Evolutionary conservation across 495 filamentous ascomycete genomes (phyloP).

Genomic region (Aspergillus kassunensis): DNA sequence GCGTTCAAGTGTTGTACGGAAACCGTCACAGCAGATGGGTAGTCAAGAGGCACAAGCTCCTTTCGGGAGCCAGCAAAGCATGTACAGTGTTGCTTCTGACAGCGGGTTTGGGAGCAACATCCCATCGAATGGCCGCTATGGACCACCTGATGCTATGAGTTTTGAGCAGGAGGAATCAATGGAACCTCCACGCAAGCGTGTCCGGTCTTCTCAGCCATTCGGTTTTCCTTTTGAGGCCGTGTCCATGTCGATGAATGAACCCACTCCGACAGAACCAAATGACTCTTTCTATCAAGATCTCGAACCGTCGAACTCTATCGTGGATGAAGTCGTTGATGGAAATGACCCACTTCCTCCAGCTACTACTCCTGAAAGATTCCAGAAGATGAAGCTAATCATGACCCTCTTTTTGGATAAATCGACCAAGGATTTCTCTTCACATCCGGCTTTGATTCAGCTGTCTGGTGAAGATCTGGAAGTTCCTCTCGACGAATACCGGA

Average conservation of each 20-base stretch:
- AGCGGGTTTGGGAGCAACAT: slow-evolving; percentile 56
- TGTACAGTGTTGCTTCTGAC: slow-evolving; percentile 59
- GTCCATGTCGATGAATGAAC: slow-evolving; percentile 40
- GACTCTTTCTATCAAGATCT: slow-evolving; percentile 74
- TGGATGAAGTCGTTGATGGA: slow-evolving; percentile 53
- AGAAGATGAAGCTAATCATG: slow-evolving; percentile 76
- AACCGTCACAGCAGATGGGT: slow-evolving; percentile 57
- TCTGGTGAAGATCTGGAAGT: slow-evolving; percentile 81
- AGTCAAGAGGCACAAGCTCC: slow-evolving; percentile 59
- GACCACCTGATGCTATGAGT: slow-evolving; percentile 44
- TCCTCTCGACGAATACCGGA: slow-evolving; percentile 79
- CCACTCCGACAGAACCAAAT: slow-evolving; percentile 82
- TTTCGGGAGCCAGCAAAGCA: slow-evolving; percentile 63
- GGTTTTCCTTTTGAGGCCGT: slow-evolving; percentile 36
- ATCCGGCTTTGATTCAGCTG: slow-evolving; percentile 64
- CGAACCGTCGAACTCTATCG: slow-evolving; percentile 46
- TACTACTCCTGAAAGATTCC: slow-evolving; percentile 59
- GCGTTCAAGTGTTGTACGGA: slow-evolving; percentile 45
- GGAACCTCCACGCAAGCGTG: slow-evolving; percentile 84
- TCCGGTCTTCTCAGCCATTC: slow-evolving; percentile 48
- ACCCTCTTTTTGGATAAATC: slow-evolving; percentile 77
- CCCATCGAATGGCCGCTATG: slow-evolving; percentile 35
- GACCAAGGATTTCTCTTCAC: slow-evolving; percentile 58
- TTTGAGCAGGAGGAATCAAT: slow-evolving; percentile 51
- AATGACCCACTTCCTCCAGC: slow-evolving; percentile 68